Evolutionary conservation across 2,329 filamentous ascomycete species (phyloP), one percentile per base, ranked within the genome.

Genomic region (Cladorrhinum sp.): DNA sequence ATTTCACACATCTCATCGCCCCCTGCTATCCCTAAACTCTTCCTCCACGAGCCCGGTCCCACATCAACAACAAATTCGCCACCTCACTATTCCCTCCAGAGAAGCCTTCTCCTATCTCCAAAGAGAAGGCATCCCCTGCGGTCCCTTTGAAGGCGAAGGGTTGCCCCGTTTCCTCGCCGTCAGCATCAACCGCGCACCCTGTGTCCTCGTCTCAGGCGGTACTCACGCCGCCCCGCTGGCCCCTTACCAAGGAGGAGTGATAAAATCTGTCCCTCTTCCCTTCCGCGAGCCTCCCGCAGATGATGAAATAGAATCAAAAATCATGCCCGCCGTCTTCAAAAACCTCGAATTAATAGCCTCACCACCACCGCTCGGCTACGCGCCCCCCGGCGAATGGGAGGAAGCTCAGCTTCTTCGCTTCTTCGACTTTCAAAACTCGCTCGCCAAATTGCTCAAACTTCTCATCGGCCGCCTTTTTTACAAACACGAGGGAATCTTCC

Each of bases 101-200:
- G 8, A 21, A n/a, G 7, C n/a, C 16, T 16, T 46, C 57, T 55
- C 12, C 14, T 18, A 18, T 60, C 21, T 55, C 30, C 50, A 23
- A 28, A 63, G 7, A 21, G 18, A 20, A 57, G 78, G 78, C 62
- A 75, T 87, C 64, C 68, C 75, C 60, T 73, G 80, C 56, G 68
- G 74, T 50, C 66, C 74, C 50, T 68, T 77, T 58, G 69, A 74
- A 1, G 68, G 72, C 42, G 70, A 70, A 10, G 68, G 71, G 2
- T 73, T 74, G 2, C 75, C 77, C 30, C 78, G 80, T 61, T 82
- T 85, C 51, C 69, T 92, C 10, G 84, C 83, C 39, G 79, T 93
- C 58, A 84, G 84, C 3, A 78, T 92, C 54, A 86, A 91, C 71
- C 83, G 83, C 55, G 83, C 79, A 8, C 89, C 88, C 2, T 88